These are phyloP conservation scores for Bifiguratus adelaidae DNA, from an alignment of 192 early-diverging fungal genomes.

Conservation along the genomic window DNA sequence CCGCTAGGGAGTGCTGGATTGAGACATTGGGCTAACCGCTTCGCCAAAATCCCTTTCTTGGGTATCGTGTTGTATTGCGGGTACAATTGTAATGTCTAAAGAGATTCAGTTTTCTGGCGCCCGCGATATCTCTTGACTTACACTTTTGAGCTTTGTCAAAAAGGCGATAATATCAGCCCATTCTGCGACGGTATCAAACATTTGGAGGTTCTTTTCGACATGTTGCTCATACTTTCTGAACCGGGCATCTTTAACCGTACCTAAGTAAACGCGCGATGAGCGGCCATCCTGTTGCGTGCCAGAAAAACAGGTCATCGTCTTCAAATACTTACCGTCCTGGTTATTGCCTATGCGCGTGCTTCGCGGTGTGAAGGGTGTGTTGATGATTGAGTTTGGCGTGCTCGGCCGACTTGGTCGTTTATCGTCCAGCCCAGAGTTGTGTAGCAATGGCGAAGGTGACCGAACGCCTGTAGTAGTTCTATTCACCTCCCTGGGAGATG, in stretches of 20 bases:
- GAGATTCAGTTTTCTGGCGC: background rate
- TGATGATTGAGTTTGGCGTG: too few species aligned
- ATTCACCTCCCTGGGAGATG: too few species aligned
- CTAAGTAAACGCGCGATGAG: too few species aligned
- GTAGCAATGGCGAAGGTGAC: too few species aligned
- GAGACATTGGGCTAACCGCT: constrained; percentile 88
- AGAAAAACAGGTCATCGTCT: too few species aligned
- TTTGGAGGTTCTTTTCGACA: constrained; percentile 77
- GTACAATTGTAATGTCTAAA: constrained; percentile 69
- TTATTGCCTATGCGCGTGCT: too few species aligned
- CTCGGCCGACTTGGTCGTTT: too few species aligned
- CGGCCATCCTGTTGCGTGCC: too few species aligned
- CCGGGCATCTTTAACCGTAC: constrained; percentile 53
- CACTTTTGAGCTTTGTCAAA: constrained; percentile 70
- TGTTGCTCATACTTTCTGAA: constrained; percentile 74
- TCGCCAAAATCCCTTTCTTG: constrained; percentile 74
- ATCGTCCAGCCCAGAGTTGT: too few species aligned
- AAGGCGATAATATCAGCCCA: constrained; percentile 95
- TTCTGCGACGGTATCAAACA: constrained; percentile 89
- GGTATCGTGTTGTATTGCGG: constrained; percentile 66
- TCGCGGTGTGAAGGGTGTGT: too few species aligned
- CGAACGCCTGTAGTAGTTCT: too few species aligned
- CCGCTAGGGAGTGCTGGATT: constrained; percentile 92
- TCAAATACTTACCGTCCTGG: too few species aligned
- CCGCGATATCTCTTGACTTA: constrained; percentile 10